Evolutionary conservation across 2,329 filamentous ascomycete species (phyloP), one percentile per base, ranked within the genome.

Genomic region (Neonectria magnoliae): DNA sequence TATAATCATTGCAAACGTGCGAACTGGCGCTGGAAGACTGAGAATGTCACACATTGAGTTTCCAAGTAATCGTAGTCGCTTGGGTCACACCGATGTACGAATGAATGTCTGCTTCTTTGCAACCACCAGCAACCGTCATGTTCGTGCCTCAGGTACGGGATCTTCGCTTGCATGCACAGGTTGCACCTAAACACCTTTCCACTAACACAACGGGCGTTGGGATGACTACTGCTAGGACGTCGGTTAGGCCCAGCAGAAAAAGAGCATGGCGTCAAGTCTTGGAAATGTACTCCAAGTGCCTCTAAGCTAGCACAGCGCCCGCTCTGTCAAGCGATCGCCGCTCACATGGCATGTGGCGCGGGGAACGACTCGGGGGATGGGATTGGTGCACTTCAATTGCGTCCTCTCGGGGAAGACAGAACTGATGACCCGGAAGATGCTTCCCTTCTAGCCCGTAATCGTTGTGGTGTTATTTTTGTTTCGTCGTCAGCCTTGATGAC

Each of bases 301-400:
- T n/a, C 29, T 14, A 20, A n/a, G 29, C 4, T 27, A 50, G 25
- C 8, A 16, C 14, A 31, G 16, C 47, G 47, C 47, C 47, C 47
- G 47, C 47, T 18, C 16, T 11, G 42, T 54, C 27, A 20, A 14
- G 14, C 44, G 60, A 59, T 63, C 48, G 54, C 9, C 60, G 60
- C 55, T 63, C 60, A 63, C 60, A 58, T 63, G 60, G 41, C 54
- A 53, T 57, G 25, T 3, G 14, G 58, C 50, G 54, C 53, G 60
- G 60, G 60, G 55, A 58, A 63, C 33, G 13, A 36, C 27, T 50
- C 22, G 11, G 1, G 42, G 16, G 14, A 31, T 33, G 11, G n/a
- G 27, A 63, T 63, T 63, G 60, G 60, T 18, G 11, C 48, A 36
- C n/a, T n/a, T 42, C 8, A 11, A 42, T 4, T 38, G 14, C 6